Evolutionary conservation across 176 grass and related monocot genomes (phyloP).

Genomic region (Oropetium thomaeum): DNA sequence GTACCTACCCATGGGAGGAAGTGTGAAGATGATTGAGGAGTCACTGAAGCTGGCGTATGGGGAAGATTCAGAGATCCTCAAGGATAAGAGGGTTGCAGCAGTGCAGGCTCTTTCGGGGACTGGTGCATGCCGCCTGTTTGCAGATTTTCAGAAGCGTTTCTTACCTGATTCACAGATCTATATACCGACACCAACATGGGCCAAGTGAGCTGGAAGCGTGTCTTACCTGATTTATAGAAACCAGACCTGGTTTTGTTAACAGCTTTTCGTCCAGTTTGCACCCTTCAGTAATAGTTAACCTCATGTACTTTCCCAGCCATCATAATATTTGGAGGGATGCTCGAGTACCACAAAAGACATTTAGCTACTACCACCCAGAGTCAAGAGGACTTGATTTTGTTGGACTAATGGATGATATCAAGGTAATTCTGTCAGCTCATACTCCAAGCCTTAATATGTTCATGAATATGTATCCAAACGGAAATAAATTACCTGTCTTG

Average conservation of each 20-base stretch:
- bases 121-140: constrained; percentile 91
- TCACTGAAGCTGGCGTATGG: constrained; percentile 84
- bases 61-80: constrained; percentile 81
- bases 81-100: constrained; percentile 81
- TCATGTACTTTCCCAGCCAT: constrained; percentile 60
- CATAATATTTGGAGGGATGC: constrained; percentile 99
- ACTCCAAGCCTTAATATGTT: background rate
- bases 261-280: background rate
- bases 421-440: constrained; percentile 43
- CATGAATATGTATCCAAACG: background rate
- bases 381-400: constrained; percentile 83
- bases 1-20: constrained; percentile 97
- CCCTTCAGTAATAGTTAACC: constrained; percentile 9
- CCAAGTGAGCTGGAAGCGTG: constrained; percentile 75
- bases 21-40: constrained; percentile 82
- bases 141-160: constrained; percentile 93
- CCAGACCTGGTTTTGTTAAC: background rate
- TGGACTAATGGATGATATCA: constrained; percentile 89
- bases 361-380: constrained; percentile 76
- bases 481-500: background rate
- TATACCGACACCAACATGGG: constrained; percentile 92
- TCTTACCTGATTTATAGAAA: no score
- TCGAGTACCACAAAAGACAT: constrained; percentile 70
- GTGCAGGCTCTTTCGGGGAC: constrained; percentile 92
- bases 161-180: constrained; percentile 90